Evolutionary conservation across 2,329 filamentous ascomycete genomes (phyloP), one percentile per base, ranked within the genome.

Genomic region (Fusarium camptoceras): DNA sequence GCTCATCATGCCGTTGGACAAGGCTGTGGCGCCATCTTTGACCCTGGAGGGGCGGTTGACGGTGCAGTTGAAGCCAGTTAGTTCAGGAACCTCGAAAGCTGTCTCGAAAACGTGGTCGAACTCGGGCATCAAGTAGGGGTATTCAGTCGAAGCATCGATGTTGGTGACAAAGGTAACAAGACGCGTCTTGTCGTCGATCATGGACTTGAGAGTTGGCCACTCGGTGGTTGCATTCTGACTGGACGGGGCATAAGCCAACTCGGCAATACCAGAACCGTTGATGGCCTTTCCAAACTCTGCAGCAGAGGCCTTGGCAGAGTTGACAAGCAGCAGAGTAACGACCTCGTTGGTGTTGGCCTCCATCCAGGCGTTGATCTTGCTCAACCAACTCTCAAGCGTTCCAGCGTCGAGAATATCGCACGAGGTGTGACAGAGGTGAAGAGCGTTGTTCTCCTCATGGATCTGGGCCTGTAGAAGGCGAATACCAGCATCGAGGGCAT

Each of bases 21-120:
- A 76, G 3, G 91, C 92, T 2, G 83, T 74, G 18, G 85, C 75
- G 50, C 85, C 85, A 6, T 82, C 76, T 24, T 79, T 77, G 34
- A 89, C 80, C 8, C 79, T 78, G 0, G 84, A 79, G 0, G 93
- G 93, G 1, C 93, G 88, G 75, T 91, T 84, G 6, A 93, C 84
- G 0, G 84, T 86, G 83, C 93, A 96, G 78, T 89, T 90, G 84
- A 94, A 96, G 77, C 88, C 88, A 3, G 83, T 80, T 1, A 89
- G 81, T 11, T 83, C 82, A 5, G 85, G 86, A 55, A 92, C 88
- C 51, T 93, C 88, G 78, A 86, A 94, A 12, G 85, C 78, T 42
- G 90, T 94, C 80, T 95, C 92, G 80, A 93, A 95, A 59, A 94
- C 81, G 81, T 87, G 87, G 64, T 81, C 79, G 78, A 89, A 92